These are phyloP conservation scores for Candolleomyces efflorescens DNA, from an alignment of 768 basidiomycete species.

Conservation along the genomic window DNA sequence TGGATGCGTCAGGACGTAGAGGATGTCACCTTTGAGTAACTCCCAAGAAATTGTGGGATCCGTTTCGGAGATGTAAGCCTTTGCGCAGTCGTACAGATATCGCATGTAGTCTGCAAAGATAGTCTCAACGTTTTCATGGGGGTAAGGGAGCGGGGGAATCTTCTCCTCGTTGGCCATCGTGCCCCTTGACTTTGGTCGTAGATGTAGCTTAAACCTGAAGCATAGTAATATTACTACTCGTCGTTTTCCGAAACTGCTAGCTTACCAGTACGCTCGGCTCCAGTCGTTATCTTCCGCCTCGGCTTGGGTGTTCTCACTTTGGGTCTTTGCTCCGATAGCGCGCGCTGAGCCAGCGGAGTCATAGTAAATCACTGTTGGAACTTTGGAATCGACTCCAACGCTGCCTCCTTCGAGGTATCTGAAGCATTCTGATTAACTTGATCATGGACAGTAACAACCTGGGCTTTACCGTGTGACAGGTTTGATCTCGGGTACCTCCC, in stretches of 20 bases:
- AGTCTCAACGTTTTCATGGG: conserved; percentile 31
- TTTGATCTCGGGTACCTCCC: conserved; percentile 12
- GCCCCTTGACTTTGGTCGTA: conserved; percentile 20
- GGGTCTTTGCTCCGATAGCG: conserved; percentile 10
- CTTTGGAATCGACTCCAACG: conserved; percentile 12
- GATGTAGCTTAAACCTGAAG: conserved; percentile 27
- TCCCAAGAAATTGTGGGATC: conserved; percentile 42
- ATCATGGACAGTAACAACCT: too few species aligned
- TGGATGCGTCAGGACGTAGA: conserved; percentile 53
- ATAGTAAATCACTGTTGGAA: conserved; percentile 13
- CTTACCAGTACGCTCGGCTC: background rate
- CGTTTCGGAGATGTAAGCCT: conserved; percentile 41
- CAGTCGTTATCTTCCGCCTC: conserved; percentile 12
- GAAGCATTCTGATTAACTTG: too few species aligned
- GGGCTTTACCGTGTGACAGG: background rate
- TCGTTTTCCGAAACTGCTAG: too few species aligned
- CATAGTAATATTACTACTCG: too few species aligned
- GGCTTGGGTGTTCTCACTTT: conserved; percentile 8
- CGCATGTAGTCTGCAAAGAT: conserved; percentile 46
- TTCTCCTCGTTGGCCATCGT: conserved; percentile 2
- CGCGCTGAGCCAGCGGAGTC: conserved; percentile 2
- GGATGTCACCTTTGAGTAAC: conserved; percentile 35
- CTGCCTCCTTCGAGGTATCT: background rate
- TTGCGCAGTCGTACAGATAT: conserved; percentile 42
- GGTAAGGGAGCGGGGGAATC: conserved; percentile 40